Evolutionary conservation across 1,284 basidiomycete species (phyloP).

Genomic region (Ceratobasidium sp.): DNA sequence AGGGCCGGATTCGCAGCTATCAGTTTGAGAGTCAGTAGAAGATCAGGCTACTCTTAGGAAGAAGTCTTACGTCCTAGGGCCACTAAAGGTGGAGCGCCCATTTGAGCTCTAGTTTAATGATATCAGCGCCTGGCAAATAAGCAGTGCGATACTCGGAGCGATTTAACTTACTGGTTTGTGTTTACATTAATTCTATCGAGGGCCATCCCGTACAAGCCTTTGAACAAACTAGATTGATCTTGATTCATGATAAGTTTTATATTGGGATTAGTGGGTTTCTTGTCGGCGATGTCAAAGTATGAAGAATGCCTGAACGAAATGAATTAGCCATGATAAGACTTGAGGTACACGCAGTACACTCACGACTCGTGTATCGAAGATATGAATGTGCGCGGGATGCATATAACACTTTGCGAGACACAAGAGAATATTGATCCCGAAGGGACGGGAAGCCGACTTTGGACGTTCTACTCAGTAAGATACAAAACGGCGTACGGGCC

Average conservation of each 20-base stretch:
- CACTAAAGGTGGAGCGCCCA: background rate
- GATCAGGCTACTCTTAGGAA: background rate
- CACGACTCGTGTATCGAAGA: background rate
- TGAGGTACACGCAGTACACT: background rate
- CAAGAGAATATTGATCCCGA: background rate
- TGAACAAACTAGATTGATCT: constrained; percentile 6
- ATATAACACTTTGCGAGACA: background rate
- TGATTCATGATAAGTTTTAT: background rate
- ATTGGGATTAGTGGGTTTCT: background rate
- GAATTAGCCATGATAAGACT: no score
- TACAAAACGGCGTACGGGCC: background rate
- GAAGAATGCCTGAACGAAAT: background rate
- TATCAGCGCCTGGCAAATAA: background rate
- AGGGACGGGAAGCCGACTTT: background rate
- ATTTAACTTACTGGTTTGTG: background rate
- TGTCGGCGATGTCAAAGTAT: background rate
- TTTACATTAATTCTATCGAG: background rate
- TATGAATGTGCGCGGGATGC: background rate
- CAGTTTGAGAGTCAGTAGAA: background rate
- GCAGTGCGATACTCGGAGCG: background rate
- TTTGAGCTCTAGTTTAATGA: background rate
- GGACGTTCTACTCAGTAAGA: background rate
- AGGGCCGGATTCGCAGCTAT: background rate
- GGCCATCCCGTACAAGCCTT: background rate
- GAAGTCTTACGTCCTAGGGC: background rate